A percentile compares a stretch with the other conserved stretches of the same genome.
Evolutionary conservation across 495 filamentous ascomycete genomes (phyloP).

Genomic region (Aspergillus egyptiacus): DNA sequence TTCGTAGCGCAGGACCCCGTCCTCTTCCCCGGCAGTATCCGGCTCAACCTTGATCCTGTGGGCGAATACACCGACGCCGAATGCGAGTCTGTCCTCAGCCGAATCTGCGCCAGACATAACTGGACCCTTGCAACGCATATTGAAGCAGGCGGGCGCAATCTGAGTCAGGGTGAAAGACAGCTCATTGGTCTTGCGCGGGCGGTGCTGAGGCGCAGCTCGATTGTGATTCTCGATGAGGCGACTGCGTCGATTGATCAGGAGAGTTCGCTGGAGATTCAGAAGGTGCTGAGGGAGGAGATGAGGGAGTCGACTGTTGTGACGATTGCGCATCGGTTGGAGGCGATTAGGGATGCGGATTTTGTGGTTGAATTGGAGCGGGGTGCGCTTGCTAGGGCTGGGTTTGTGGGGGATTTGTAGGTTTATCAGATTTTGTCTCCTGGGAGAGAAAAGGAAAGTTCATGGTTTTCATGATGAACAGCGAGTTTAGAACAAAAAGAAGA

Average conservation of each 20-base stretch:
- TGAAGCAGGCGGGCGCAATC: slow-evolving; percentile 52
- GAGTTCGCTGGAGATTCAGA: slow-evolving; percentile 72
- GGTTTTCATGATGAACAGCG: no score
- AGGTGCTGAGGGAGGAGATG: slow-evolving; percentile 68
- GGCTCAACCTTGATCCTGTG: slow-evolving; percentile 51
- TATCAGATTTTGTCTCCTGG: no score
- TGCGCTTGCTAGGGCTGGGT: slow-evolving; percentile 37
- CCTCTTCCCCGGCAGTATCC: slow-evolving; percentile 56
- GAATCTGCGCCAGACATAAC: slow-evolving; percentile 45
- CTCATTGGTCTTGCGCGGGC: slow-evolving; percentile 55
- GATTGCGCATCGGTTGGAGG: slow-evolving; percentile 78
- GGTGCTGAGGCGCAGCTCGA: slow-evolving; percentile 51
- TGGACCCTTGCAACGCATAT: slow-evolving; percentile 51
- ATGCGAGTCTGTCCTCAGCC: slow-evolving; percentile 44
- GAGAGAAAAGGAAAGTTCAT: no score
- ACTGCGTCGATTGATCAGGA: slow-evolving; percentile 80
- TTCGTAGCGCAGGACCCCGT: slow-evolving; percentile 63
- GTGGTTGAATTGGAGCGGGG: slow-evolving; percentile 68
- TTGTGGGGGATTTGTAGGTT: slow-evolving; percentile 23
- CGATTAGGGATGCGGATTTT: slow-evolving; percentile 69
- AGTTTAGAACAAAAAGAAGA: no score
- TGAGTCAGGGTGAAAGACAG: slow-evolving; percentile 58
- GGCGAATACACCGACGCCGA: slow-evolving; percentile 43
- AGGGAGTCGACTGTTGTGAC: slow-evolving; percentile 74
- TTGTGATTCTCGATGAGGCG: slow-evolving; percentile 69